A percentile compares a stretch with the other conserved stretches of the same genome.
These are phyloP conservation scores for Saposhnikovia divaricata DNA, from an alignment of 129 eudicot genomes.

Conservation along the genomic window DNA sequence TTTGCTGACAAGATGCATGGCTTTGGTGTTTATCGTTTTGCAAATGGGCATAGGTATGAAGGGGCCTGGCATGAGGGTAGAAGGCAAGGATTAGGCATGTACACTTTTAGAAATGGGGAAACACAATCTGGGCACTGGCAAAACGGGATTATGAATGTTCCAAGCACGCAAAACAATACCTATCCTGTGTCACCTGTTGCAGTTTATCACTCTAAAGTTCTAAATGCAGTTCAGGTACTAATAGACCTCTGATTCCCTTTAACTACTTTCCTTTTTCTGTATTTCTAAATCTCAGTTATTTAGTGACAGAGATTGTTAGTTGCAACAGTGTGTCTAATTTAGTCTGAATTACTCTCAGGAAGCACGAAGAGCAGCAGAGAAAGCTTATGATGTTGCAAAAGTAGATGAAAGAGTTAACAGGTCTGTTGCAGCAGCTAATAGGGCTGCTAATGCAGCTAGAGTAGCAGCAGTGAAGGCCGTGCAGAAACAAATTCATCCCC, in stretches of 20 bases:
- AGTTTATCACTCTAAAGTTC: conserved; percentile 80
- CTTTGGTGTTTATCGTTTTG: conserved; percentile 76
- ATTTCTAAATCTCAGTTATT: background rate
- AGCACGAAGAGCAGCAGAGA: conserved; percentile 88
- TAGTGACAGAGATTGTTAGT: background rate
- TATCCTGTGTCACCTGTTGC: conserved; percentile 75
- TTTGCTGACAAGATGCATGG: conserved; percentile 97
- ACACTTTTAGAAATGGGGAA: conserved; percentile 82
- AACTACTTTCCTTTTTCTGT: background rate
- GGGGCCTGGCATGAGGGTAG: conserved; percentile 99
- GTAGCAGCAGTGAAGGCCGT: conserved; percentile 94
- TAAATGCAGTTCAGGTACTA: conserved; percentile 71
- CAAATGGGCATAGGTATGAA: conserved; percentile 84
- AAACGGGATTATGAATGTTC: conserved; percentile 72
- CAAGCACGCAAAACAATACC: conserved; percentile 61
- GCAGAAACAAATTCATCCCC: conserved; percentile 81
- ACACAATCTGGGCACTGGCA: conserved; percentile 89
- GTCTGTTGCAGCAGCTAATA: conserved; percentile 86
- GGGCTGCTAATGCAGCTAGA: conserved; percentile 90
- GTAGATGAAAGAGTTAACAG: conserved; percentile 95
- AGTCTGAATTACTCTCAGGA: conserved; percentile 35
- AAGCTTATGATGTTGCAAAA: conserved; percentile 78
- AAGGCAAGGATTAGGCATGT: conserved; percentile 95
- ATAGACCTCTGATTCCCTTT: background rate
- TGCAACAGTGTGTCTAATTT: background rate